Evolutionary conservation across 495 filamentous ascomycete genomes (phyloP).

Genomic region (Aspergillus sclerotioniger): DNA sequence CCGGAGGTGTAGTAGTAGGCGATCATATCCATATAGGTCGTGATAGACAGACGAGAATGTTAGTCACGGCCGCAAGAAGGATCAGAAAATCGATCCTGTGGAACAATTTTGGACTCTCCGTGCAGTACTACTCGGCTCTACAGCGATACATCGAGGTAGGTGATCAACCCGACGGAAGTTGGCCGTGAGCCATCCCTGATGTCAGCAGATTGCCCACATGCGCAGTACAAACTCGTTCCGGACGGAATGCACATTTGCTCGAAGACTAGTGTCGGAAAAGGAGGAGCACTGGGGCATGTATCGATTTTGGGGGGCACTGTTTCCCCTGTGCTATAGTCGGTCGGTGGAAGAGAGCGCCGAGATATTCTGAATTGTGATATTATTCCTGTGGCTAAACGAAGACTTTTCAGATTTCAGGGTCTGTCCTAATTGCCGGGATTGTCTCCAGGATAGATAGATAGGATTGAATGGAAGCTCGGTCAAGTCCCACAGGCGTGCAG

Average conservation of each 20-base stretch:
- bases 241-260: conserved; percentile 35
- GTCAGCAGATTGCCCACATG: conserved; percentile 29
- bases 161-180: neutral
- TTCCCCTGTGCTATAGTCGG: conserved; percentile 37
- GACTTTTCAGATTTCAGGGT: neutral
- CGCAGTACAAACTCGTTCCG: conserved; percentile 34
- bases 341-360: conserved; percentile 31
- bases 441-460: conserved; percentile 7
- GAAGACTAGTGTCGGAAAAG: conserved; percentile 31
- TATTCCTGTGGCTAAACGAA: conserved; percentile 3
- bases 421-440: neutral
- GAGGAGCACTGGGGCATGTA: conserved; percentile 25
- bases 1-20: conserved; percentile 20
- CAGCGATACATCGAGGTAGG: conserved; percentile 36
- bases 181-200: conserved; percentile 13
- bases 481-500: conserved; percentile 1
- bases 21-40: conserved; percentile 16
- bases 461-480: conserved; percentile 2
- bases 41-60: conserved; percentile 25
- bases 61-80: conserved; percentile 27
- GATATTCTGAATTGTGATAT: conserved; percentile 20
- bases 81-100: conserved; percentile 24
- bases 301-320: conserved; percentile 37
- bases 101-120: conserved; percentile 27
- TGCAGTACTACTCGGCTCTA: conserved; percentile 28